Evolutionary conservation across 345 rosid species (phyloP).

Genomic region (Populus davidiana): DNA sequence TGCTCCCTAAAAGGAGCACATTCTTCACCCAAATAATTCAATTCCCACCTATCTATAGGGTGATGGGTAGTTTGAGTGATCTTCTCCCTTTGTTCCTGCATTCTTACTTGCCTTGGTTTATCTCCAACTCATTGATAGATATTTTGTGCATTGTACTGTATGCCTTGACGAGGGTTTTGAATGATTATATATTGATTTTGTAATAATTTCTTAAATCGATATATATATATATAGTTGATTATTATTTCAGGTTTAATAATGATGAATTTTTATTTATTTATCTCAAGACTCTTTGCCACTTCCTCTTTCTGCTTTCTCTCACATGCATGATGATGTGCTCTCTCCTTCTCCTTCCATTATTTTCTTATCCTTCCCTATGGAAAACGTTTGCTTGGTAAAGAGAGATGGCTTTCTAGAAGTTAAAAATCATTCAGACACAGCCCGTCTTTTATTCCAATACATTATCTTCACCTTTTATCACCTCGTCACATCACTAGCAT

Average conservation of each 20-base stretch:
- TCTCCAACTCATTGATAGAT: neutral
- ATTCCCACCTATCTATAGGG: conserved; percentile 20
- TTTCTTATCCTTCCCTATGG: conserved; percentile 11
- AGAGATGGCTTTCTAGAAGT: conserved; percentile 24
- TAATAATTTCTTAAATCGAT: too few relatives aligned
- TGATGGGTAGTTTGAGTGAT: neutral
- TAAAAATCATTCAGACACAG: neutral
- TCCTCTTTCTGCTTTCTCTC: conserved; percentile 1
- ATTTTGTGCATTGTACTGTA: too few relatives aligned
- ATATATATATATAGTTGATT: too few relatives aligned
- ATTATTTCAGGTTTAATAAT: too few relatives aligned
- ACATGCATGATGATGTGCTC: neutral
- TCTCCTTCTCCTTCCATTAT: conserved; percentile 11
- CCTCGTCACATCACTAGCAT: conserved; percentile 16
- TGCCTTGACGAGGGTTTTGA: neutral
- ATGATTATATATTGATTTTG: too few relatives aligned
- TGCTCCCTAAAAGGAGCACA: conserved; percentile 66
- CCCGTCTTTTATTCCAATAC: conserved; percentile 8
- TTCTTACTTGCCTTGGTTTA: neutral
- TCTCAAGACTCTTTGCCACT: too few relatives aligned
- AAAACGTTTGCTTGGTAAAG: neutral
- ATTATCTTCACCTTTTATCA: conserved; percentile 27
- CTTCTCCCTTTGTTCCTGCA: neutral
- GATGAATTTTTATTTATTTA: neutral
- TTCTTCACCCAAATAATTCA: conserved; percentile 45